Evolutionary conservation across 345 rosid species (phyloP), one percentile per base, ranked within the genome.

Genomic region (Populus alba): DNA sequence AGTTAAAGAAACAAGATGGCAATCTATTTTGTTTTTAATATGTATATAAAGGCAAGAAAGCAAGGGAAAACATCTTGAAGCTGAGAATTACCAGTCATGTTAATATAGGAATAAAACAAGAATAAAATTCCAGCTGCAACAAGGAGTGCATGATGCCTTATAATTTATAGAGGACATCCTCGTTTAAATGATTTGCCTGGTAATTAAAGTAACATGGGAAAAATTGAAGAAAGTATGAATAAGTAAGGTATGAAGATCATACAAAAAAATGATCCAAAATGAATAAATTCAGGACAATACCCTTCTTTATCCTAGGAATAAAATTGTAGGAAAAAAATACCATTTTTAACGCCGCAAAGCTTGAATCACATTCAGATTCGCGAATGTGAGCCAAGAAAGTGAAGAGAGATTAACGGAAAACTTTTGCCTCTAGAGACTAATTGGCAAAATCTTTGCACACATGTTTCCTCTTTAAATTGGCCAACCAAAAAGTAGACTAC

Each of bases 231-330:
- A 37, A 38, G 17, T 45, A 37, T 16, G 23, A 38, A 38, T 3
- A n/a, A 12, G 9, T 35, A 68, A n/a, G 27, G 7, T 3, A 41
- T 38, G 3, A 41, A 29, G 23, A 66, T 4, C 39, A 31, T 1
- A 16, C 33, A 35, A 13, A 16, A 39, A 39, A 20, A 6, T 16
- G 1, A 31, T 33, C 43, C 43, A 31, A 33, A 66, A n/a, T 1
- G 51, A n/a, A 9, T 69, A 23, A 27, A 53, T 72, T 72, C 65
- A 17, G 75, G 45, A 51, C 20, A 35, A 53, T 1, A 23, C 16
- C 38, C 39, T n/a, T 71, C 51, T 69, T 69, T 69, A 41, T 69
- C 45, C 74, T 71, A 71, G 51, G 37, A 41, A 10, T 71, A 23
- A 47, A 18, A 45, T 25, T 55, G 3, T 45, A 70, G 49, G 2